Evolutionary conservation across 2,329 filamentous ascomycete species (phyloP).

Genomic region (Sphaceloma murrayae): DNA sequence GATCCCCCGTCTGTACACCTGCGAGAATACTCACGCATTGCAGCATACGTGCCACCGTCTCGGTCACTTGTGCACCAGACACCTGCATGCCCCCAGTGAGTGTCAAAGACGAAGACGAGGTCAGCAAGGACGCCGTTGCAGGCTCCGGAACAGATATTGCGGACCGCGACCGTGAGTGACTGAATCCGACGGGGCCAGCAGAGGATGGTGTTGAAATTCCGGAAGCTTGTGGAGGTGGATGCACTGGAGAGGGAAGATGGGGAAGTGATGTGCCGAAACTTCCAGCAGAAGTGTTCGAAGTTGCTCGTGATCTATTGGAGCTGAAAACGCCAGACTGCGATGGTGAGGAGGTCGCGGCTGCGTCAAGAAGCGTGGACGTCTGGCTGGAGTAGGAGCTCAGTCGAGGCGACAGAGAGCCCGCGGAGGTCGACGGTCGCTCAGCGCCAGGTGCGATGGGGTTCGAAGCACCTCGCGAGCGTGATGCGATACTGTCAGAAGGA

Average conservation of each 20-base stretch:
- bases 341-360: constrained; percentile 33
- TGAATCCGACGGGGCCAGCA: constrained; percentile 19
- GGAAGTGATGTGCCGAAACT: constrained; percentile 35
- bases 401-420: constrained; percentile 63
- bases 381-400: constrained; percentile 73
- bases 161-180: constrained; percentile 15
- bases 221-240: constrained; percentile 21
- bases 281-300: constrained; percentile 64
- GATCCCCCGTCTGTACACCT: constrained; percentile 62
- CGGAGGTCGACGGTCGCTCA: constrained; percentile 53
- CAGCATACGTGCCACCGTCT: constrained; percentile 89
- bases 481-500: constrained; percentile 25
- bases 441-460: constrained; percentile 27
- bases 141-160: constrained; percentile 14
- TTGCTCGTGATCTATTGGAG: constrained; percentile 58
- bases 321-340: constrained; percentile 35
- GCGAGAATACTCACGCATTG: constrained; percentile 91
- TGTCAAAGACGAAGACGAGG: constrained; percentile 25
- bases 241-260: constrained; percentile 25
- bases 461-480: constrained; percentile 23
- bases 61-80: constrained; percentile 62
- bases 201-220: constrained; percentile 17
- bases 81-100: constrained; percentile 33
- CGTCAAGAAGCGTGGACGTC: constrained; percentile 67
- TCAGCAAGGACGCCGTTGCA: constrained; percentile 24